These are phyloP conservation scores for Phytophthora brassicae DNA, from an alignment of 352 stramenopile genomes.

Conservation along the genomic window DNA sequence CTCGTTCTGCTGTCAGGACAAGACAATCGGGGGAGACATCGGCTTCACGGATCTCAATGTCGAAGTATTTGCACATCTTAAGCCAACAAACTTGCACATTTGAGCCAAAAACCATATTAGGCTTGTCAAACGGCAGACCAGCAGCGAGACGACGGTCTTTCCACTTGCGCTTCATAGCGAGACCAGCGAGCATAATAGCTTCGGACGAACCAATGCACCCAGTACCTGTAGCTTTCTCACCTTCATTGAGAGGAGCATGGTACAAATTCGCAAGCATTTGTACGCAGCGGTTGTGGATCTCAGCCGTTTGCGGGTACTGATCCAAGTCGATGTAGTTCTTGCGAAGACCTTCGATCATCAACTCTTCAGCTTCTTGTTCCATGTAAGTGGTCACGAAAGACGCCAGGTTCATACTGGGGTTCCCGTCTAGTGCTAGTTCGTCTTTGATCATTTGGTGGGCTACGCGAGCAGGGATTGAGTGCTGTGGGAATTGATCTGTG, in stretches of 20 bases:
- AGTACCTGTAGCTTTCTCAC: conserved; percentile 64
- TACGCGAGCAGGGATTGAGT: conserved; percentile 63
- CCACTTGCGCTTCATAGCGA: conserved; percentile 78
- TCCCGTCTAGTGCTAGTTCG: conserved; percentile 82
- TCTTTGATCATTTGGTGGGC: conserved; percentile 85
- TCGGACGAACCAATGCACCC: conserved; percentile 90
- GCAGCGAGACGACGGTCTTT: conserved; percentile 19
- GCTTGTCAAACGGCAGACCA: conserved; percentile 13
- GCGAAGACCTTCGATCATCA: conserved; percentile 78
- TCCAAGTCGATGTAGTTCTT: conserved; percentile 92
- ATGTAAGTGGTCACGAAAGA: conserved; percentile 91
- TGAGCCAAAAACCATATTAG: conserved; percentile 25
- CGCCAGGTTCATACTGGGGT: conserved; percentile 87
- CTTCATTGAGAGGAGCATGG: conserved; percentile 55
- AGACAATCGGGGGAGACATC: conserved; percentile 38
- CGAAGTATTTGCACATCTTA: conserved; percentile 28
- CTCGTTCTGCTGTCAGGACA: conserved; percentile 75
- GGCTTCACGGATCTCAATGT: conserved; percentile 25
- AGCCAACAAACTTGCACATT: conserved; percentile 26
- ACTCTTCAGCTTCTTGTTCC: conserved; percentile 81
- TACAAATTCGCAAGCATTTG: conserved; percentile 90
- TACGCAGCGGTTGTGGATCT: conserved; percentile 91
- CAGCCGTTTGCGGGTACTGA: conserved; percentile 87
- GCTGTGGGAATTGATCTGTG: conserved; percentile 50
- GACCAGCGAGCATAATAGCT: conserved; percentile 83